phyloP scores from a whole-genome alignment of 306 rosid genomes.

The Prunus armeniaca region DNA sequence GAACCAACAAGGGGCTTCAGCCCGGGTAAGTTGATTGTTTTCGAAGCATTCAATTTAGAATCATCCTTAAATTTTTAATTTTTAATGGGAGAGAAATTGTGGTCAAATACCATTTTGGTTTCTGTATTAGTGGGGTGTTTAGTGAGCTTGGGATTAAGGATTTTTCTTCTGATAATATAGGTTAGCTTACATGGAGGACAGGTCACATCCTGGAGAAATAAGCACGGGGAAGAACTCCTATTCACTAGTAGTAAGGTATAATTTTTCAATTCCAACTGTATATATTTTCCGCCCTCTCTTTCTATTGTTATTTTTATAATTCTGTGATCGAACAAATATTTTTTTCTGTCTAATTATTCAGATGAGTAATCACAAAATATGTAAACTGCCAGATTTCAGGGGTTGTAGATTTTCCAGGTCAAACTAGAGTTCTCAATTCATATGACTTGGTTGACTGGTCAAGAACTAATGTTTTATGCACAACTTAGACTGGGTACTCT shows the following conservation, averaged over 20 bases:
- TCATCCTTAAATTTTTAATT: slow-evolving; percentile 1
- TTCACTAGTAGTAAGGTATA: slow-evolving; percentile 88
- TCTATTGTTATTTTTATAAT: too few relatives aligned
- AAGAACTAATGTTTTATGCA: not conserved
- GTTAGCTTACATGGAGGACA: slow-evolving; percentile 92
- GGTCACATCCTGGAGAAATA: slow-evolving; percentile 84
- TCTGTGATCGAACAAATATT: not conserved
- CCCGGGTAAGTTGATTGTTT: slow-evolving; percentile 49
- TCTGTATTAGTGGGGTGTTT: slow-evolving; percentile 10
- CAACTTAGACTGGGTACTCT: not conserved
- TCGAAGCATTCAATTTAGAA: slow-evolving; percentile 8
- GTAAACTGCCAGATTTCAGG: not conserved
- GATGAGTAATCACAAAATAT: slow-evolving; percentile 1
- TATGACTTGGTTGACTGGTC: not conserved
- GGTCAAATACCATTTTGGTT: not conserved
- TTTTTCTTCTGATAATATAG: slow-evolving; percentile 41
- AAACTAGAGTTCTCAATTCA: not conserved
- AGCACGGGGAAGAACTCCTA: slow-evolving; percentile 84
- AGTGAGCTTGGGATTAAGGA: slow-evolving; percentile 16
- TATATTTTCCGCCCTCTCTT: not conserved
- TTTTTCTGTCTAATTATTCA: not conserved
- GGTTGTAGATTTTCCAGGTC: not conserved
- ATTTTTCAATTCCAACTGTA: not conserved
- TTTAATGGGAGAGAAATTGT: slow-evolving; percentile 5
- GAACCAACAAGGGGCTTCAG: slow-evolving; percentile 71